Base-by-base conservation (phyloP, 352 stramenopile genomes). In the Plasmopara muralis region DNA sequence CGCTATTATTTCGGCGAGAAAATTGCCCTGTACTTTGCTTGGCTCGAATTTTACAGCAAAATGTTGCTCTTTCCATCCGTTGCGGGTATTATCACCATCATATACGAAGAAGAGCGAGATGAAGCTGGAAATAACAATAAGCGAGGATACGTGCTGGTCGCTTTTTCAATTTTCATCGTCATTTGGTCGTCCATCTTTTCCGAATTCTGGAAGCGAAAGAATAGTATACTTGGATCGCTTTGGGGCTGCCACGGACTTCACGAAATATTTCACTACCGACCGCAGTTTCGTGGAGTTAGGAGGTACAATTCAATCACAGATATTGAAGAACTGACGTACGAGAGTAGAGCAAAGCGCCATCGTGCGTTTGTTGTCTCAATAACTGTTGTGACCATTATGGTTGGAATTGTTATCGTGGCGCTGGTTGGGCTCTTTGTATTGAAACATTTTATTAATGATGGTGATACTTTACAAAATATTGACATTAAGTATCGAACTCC, bases 11-110 rank as follows among this genome's bases (percentile, higher is more conserved):
- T 95, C 73, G 89, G 89, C 47, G 86, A 96, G 53, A 89, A 91
- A 51, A 80, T 95, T 13, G 86, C 81, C 28, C 76, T 96, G 25
- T 97, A 97, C 58, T 97, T 97, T 60, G 86, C 85, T 9, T 96
- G 85, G 77, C 72, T 97, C 30, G 86, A 87, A 9, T 96, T 95
- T 51, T 96, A 96, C 71, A 96, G 87, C n/a, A 93, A 93, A 70
- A 93, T 94, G 82, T 72, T 97, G 4, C 16, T 95, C 1, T 74
- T 94, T 35, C 85, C 87, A 10, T 64, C 77, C 8, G 73, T 93
- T 8, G 63, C 81, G 0, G 88, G 88, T 13, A 69, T 95, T 43
- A 77, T 89, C 44, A 87, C 91, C 13, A 93, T 79, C 49, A 50
- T 66, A 10, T 77, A 83, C 9, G 62, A 85, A 14, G 63, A 87